Evolutionary conservation across 345 rosid species (phyloP), one percentile per base, ranked within the genome.

Genomic region (Camelina laxa): DNA sequence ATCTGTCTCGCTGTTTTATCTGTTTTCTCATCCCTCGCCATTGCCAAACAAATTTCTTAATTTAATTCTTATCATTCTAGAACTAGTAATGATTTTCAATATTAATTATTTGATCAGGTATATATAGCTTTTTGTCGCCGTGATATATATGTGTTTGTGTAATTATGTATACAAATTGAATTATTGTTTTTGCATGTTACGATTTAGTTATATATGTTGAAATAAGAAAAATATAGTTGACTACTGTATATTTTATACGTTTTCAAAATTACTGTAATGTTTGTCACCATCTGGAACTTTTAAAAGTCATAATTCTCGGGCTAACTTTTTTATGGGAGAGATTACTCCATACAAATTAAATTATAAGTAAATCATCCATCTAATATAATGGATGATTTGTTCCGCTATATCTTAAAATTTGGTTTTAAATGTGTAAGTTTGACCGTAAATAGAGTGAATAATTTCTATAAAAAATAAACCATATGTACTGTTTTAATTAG

Each of bases 1-100:
- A 9, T 85, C 0, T 82, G 81, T 62, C 77, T 83, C 0, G 92
- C 92, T 4, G 21, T 81, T 1, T 72, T 82, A 60, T 89, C 96
- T 0, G 84, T 87, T 45, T 50, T 83, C 38, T 87, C 89, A 36
- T 86, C 88, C 2, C 73, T 70, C 45, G 84, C 86, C 11, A 82
- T 84, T 63, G 79, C 87, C 0, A 85, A 82, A 63, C 60, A 9
- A 35, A 31, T 39, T 11, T 39, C 42, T 33, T 55, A 69, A 9
- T 13, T 24, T 42, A 44, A 51, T 13, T 57, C 50, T 19, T 24
- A 19, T 50, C 44, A 67, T 7, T 39, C 7, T 36, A 45, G 15
- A n/a, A 65, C 10, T 54, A n/a, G 10, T 55, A 33, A 24, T 16
- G 22, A 1, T 53, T 27, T 41, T 15, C 9, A 12, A 2, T 57